Conservation (phyloP, 352 stramenopile genomes). For the Globisporangium sylvaticum region DNA sequence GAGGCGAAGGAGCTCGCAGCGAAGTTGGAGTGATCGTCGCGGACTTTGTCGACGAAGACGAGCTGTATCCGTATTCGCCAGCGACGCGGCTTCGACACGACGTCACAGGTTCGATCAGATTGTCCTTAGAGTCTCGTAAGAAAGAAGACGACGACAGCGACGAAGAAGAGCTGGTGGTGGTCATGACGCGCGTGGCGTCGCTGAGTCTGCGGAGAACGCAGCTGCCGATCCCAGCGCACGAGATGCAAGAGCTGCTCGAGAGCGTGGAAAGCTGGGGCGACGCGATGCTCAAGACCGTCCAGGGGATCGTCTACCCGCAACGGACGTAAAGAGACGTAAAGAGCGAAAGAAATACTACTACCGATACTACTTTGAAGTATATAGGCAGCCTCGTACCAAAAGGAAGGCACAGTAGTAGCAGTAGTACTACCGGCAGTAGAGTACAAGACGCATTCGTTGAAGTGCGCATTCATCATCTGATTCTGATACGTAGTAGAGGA, state of each 20-base stretch:
- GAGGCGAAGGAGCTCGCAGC: too few species aligned
- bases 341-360: too few species aligned
- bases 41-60: slow-evolving; percentile 5
- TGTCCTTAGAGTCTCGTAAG: neutral
- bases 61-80: slow-evolving; percentile 4
- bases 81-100: neutral
- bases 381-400: too few species aligned
- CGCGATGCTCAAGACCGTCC: neutral
- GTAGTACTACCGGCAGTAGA: too few species aligned
- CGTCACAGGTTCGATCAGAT: neutral
- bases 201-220: neutral
- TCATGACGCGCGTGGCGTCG: neutral
- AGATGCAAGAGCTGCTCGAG: neutral
- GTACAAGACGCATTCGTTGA: too few species aligned
- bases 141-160: neutral
- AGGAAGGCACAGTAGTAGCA: too few species aligned
- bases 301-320: neutral
- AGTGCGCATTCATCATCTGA: too few species aligned
- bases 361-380: too few species aligned
- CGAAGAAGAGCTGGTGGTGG: neutral
- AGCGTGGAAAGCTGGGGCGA: slow-evolving; percentile 5
- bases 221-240: neutral
- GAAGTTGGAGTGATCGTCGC: slow-evolving; percentile 3
- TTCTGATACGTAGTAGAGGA: too few species aligned
- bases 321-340: too few species aligned